phyloP scores from a whole-genome alignment of 2,329 filamentous ascomycete genomes.

The Trichoderma breve region DNA sequence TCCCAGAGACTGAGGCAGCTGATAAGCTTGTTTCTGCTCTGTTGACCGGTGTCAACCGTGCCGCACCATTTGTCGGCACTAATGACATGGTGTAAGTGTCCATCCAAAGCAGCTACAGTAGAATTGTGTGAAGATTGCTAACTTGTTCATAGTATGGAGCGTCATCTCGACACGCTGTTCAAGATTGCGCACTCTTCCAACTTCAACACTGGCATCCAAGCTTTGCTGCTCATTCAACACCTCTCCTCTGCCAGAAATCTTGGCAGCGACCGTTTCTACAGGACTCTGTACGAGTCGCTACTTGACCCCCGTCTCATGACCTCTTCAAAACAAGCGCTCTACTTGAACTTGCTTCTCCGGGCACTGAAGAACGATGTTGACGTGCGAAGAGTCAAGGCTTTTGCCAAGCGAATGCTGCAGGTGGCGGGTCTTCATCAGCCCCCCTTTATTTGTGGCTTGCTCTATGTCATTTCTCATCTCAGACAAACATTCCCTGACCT shows the following conservation, averaged over 20 bases:
- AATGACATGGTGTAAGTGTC: slow-evolving; percentile 67
- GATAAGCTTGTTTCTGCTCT: slow-evolving; percentile 93
- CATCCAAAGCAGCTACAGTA: neutral
- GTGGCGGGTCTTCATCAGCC: slow-evolving; percentile 85
- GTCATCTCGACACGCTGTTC: slow-evolving; percentile 91
- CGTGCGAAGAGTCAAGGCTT: slow-evolving; percentile 88
- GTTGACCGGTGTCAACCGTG: slow-evolving; percentile 90
- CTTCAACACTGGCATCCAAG: slow-evolving; percentile 97
- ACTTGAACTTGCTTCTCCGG: slow-evolving; percentile 87
- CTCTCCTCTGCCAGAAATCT: slow-evolving; percentile 77
- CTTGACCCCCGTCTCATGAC: slow-evolving; percentile 83
- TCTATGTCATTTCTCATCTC: slow-evolving; percentile 84
- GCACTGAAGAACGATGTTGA: slow-evolving; percentile 89
- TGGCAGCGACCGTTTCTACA: slow-evolving; percentile 87
- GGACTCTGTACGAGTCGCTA: slow-evolving; percentile 91
- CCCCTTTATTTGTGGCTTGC: slow-evolving; percentile 86
- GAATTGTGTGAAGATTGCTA: slow-evolving; percentile 5
- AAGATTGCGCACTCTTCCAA: slow-evolving; percentile 96
- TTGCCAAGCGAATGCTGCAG: slow-evolving; percentile 90
- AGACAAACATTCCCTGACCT: slow-evolving; percentile 77
- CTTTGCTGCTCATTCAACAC: slow-evolving; percentile 91
- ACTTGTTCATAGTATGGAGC: slow-evolving; percentile 61
- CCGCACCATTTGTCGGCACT: slow-evolving; percentile 85
- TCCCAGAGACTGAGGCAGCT: slow-evolving; percentile 63
- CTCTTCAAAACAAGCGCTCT: slow-evolving; percentile 93